These are phyloP conservation scores for Clavariopsis aquatica DNA, from an alignment of 495 filamentous ascomycete genomes.

Conservation along the genomic window DNA sequence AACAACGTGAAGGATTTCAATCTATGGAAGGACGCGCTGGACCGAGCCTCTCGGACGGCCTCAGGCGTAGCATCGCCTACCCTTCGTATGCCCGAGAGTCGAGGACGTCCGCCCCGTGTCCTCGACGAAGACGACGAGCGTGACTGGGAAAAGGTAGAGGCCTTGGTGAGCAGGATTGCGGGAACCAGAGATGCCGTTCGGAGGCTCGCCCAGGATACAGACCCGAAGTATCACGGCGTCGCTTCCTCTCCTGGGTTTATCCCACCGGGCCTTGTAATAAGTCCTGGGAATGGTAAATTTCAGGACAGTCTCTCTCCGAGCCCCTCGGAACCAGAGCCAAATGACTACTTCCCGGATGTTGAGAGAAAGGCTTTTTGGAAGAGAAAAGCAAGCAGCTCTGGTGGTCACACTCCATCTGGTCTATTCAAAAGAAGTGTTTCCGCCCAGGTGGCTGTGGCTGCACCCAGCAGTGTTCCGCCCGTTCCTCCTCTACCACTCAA, in stretches of 20 bases:
- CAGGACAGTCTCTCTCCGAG: conserved; percentile 43
- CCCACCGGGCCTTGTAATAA: conserved; percentile 20
- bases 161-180: conserved; percentile 77
- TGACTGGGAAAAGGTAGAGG: conserved; percentile 84
- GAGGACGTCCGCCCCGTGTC: conserved; percentile 14
- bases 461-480: conserved; percentile 46
- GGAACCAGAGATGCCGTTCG: conserved; percentile 85
- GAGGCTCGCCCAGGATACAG: conserved; percentile 78
- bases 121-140: conserved; percentile 60
- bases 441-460: conserved; percentile 62
- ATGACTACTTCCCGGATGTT: conserved; percentile 49
- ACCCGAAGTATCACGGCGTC: conserved; percentile 57
- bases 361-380: conserved; percentile 80
- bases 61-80: conserved; percentile 28
- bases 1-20: conserved; percentile 77
- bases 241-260: not conserved
- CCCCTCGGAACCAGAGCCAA: conserved; percentile 39
- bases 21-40: conserved; percentile 82
- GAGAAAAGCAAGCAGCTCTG: conserved; percentile 66
- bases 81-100: conserved; percentile 19
- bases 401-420: conserved; percentile 47
- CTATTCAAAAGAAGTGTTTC: conserved; percentile 52
- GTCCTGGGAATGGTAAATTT: conserved; percentile 18
- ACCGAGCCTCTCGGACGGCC: conserved; percentile 60
- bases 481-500: conserved; percentile 43